These are phyloP conservation scores for Blepharisma japonicum DNA, from an alignment of 73 alveolate genomes.

Conservation along the genomic window DNA sequence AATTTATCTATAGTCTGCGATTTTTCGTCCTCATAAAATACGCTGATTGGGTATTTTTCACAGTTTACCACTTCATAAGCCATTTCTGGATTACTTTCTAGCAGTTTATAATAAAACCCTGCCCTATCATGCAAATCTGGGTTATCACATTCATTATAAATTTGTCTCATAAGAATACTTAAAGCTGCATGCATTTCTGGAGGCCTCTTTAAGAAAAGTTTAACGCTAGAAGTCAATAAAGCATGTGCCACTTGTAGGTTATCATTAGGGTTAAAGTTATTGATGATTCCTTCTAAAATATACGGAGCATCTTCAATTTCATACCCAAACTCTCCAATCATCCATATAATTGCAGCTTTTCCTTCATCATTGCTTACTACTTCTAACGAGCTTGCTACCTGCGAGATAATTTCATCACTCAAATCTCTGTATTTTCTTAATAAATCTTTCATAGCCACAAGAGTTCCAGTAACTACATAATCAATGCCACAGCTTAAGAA, in stretches of 20 bases:
- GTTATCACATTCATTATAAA: conserved; percentile 56
- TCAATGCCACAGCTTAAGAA: conserved; percentile 69
- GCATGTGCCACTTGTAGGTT: conserved; percentile 44
- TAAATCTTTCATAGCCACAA: conserved; percentile 95
- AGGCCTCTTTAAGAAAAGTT: conserved; percentile 66
- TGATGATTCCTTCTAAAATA: conserved; percentile 61
- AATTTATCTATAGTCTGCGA: conserved; percentile 9
- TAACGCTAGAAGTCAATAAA: conserved; percentile 42
- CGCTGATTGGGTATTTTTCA: neutral
- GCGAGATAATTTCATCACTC: conserved; percentile 81
- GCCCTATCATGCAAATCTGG: conserved; percentile 64
- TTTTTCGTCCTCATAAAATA: neutral
- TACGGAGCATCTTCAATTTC: conserved; percentile 65
- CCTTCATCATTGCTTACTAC: conserved; percentile 95
- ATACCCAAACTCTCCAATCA: conserved; percentile 83
- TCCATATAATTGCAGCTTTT: conserved; percentile 68
- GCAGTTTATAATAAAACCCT: conserved; percentile 54
- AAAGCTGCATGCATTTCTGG: conserved; percentile 62
- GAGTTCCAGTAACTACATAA: conserved; percentile 97
- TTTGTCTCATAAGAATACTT: conserved; percentile 33
- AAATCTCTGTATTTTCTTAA: conserved; percentile 89
- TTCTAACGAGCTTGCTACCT: conserved; percentile 90
- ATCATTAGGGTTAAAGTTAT: conserved; percentile 47
- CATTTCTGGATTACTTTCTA: conserved; percentile 47
- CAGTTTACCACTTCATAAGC: conserved; percentile 48